Conservation (phyloP, 345 rosid genomes). For the Aquilaria sinensis region DNA sequence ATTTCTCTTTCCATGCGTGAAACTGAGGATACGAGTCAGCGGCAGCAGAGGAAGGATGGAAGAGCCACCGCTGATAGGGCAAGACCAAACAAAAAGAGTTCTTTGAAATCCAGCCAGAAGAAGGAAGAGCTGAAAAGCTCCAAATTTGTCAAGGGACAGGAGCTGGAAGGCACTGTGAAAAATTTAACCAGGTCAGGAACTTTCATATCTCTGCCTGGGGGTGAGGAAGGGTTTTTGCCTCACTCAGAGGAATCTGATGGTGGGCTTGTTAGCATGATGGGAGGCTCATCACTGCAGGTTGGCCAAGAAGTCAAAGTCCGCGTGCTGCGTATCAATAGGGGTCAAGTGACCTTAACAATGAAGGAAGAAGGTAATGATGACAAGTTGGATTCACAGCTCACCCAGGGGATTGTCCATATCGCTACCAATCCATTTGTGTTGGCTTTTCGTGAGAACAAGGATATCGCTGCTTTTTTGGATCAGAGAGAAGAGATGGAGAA, state of each 20-base stretch:
- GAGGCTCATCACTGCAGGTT: conserved; percentile 47
- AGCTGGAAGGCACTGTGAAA: conserved; percentile 73
- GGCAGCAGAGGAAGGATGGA: conserved; percentile 34
- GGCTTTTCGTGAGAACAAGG: conserved; percentile 73
- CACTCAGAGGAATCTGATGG: conserved; percentile 65
- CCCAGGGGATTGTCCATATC: conserved; percentile 52
- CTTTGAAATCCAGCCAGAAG: conserved; percentile 44
- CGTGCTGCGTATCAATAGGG: conserved; percentile 59
- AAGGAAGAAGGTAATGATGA: conserved; percentile 51
- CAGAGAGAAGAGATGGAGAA: conserved; percentile 47
- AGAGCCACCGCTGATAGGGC: conserved; percentile 40
- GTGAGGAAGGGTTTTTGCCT: conserved; percentile 90
- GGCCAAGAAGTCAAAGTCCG: conserved; percentile 78
- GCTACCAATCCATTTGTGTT: conserved; percentile 74
- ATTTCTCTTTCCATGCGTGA: conserved; percentile 84
- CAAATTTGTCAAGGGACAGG: conserved; percentile 73
- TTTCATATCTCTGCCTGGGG: conserved; percentile 79
- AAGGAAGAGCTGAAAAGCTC: conserved; percentile 41
- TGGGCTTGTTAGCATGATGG: conserved; percentile 63
- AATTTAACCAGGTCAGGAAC: conserved; percentile 71
- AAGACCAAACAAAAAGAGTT: conserved; percentile 43
- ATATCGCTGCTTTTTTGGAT: conserved; percentile 69
- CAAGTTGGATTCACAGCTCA: conserved; percentile 33
- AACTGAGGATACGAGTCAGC: conserved; percentile 45
- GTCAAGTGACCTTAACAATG: conserved; percentile 86